A percentile compares a stretch with the other conserved stretches of the same genome.
Conservation (phyloP, 176 grass and related monocot species). For the Avena sativa region DNA sequence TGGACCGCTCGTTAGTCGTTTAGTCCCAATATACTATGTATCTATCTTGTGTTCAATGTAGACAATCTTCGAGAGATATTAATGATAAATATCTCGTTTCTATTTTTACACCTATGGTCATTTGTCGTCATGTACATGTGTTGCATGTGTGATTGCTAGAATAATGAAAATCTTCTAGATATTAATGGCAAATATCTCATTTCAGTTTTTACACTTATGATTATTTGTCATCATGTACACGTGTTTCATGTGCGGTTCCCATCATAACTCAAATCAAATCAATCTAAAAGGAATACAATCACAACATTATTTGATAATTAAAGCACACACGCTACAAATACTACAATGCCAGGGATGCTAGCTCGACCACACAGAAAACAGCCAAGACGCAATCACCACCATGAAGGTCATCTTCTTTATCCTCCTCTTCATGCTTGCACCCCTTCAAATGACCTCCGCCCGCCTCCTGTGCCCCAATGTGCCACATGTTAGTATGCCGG, state of each 20-base stretch:
- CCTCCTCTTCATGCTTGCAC: neutral
- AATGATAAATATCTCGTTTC: neutral
- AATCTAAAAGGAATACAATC: neutral
- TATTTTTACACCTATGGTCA: neutral
- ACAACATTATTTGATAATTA: neutral
- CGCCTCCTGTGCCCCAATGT: neutral
- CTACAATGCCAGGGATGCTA: neutral
- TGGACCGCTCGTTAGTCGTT: no score
- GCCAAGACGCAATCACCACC: neutral
- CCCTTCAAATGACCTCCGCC: neutral
- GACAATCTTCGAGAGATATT: neutral
- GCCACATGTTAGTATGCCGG: no score
- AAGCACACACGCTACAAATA: neutral
- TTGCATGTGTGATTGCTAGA: neutral
- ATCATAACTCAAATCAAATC: neutral
- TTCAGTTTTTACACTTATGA: no score
- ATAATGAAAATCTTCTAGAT: no score
- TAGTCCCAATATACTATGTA: no score
- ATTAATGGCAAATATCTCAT: no score
- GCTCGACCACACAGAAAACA: neutral
- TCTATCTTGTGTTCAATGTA: no score
- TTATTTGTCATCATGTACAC: no score
- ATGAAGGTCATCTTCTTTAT: neutral
- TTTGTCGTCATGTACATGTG: neutral
- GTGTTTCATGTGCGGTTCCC: no score